These are phyloP conservation scores for Phoma sp. DNA, from an alignment of 2,329 filamentous ascomycete genomes.

Conservation along the genomic window DNA sequence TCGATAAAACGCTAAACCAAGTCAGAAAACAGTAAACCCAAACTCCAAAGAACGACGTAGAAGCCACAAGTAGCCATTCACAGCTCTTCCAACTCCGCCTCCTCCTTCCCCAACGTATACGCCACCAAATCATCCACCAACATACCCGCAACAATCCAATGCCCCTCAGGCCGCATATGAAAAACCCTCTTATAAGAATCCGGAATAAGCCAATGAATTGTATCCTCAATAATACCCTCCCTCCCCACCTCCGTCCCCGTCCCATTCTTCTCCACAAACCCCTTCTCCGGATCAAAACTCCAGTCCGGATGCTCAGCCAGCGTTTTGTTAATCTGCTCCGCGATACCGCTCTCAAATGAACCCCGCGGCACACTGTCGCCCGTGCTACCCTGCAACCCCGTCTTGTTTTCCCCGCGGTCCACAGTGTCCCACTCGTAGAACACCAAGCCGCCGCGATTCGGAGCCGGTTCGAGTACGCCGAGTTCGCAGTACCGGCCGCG, in stretches of 20 bases:
- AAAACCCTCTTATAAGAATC: conserved; percentile 44
- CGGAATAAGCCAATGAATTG: conserved; percentile 39
- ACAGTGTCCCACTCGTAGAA: conserved; percentile 46
- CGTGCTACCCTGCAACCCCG: conserved; percentile 24
- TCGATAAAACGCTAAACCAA: no score
- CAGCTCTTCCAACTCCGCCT: conserved; percentile 11
- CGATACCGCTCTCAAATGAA: conserved; percentile 37
- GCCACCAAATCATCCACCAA: conserved; percentile 30
- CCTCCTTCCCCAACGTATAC: neutral
- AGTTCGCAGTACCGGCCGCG: conserved; percentile 39
- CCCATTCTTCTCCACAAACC: conserved; percentile 30
- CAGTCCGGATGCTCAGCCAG: conserved; percentile 36
- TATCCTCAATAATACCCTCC: conserved; percentile 29
- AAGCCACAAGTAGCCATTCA: no score
- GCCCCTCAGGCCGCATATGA: conserved; percentile 36
- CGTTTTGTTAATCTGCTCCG: conserved; percentile 32
- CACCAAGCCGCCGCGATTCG: conserved; percentile 32
- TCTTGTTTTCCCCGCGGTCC: conserved; percentile 33
- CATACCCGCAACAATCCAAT: conserved; percentile 32
- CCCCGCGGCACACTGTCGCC: conserved; percentile 34
- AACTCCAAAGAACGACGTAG: neutral
- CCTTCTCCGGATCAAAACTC: conserved; percentile 34
- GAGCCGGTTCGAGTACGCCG: conserved; percentile 35
- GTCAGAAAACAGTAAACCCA: neutral
- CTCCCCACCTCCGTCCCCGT: conserved; percentile 1